Conservation (phyloP, 345 rosid species). For the Physaria fendleri region DNA sequence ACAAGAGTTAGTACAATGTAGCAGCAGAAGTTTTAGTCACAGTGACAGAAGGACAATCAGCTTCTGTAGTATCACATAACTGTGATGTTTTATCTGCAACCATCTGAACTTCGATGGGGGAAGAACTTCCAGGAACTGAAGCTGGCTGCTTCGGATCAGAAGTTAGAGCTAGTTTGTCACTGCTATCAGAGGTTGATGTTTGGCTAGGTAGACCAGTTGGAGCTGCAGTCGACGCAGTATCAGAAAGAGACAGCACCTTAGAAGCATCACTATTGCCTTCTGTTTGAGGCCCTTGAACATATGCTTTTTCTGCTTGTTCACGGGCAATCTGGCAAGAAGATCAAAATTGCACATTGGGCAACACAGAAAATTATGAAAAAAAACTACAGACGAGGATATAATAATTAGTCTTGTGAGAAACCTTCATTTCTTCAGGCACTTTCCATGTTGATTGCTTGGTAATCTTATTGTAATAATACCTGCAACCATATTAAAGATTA, state of each 20-base stretch:
- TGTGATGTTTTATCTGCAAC: conserved; percentile 22
- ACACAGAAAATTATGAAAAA: not conserved
- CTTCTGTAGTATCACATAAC: conserved; percentile 33
- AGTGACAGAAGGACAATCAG: conserved; percentile 39
- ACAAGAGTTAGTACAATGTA: conserved; percentile 43
- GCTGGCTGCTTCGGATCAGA: conserved; percentile 35
- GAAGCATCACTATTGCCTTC: conserved; percentile 33
- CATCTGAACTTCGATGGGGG: conserved; percentile 29
- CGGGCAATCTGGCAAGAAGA: conserved; percentile 67
- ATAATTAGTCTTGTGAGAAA: conserved; percentile 22
- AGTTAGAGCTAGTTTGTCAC: conserved; percentile 30
- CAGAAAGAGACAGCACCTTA: conserved; percentile 35
- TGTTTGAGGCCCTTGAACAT: conserved; percentile 30
- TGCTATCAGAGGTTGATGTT: conserved; percentile 32
- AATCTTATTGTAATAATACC: conserved; percentile 81
- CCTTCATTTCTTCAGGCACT: conserved; percentile 91
- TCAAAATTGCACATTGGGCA: conserved; percentile 9
- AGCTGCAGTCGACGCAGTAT: conserved; percentile 33
- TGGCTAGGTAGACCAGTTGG: conserved; percentile 50
- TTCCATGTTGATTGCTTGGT: conserved; percentile 89
- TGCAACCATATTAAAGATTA: conserved; percentile 31
- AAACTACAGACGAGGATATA: conserved; percentile 1
- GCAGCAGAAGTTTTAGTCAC: conserved; percentile 24
- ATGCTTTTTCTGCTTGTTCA: conserved; percentile 47
- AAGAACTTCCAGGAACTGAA: conserved; percentile 36